Evolutionary conservation across 2,329 filamentous ascomycete genomes (phyloP), one percentile per base, ranked within the genome.

Genomic region (Iodosphaeria phyllophila): DNA sequence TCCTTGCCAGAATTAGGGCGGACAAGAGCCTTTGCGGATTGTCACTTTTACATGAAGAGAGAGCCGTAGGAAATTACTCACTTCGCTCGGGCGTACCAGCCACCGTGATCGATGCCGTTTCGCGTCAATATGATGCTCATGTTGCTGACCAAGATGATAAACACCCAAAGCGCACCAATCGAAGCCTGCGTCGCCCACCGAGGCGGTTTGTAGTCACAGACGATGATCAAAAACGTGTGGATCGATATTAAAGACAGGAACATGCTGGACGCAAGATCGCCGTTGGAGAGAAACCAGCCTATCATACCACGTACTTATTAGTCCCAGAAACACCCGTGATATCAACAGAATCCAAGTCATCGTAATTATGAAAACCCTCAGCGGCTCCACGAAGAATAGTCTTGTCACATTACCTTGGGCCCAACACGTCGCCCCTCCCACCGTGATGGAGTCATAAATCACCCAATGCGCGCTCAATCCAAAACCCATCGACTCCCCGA

Each of bases 21-120:
- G n/a, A n/a, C n/a, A n/a, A n/a, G n/a, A n/a, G n/a, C n/a, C n/a
- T n/a, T n/a, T n/a, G n/a, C n/a, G n/a, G n/a, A n/a, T n/a, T n/a
- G 19, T 5, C 8, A 20, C 19, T 20, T 5, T 13, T 20, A 9
- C 19, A 3, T 20, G 18, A 16, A 16, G 13, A 6, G 8, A 6
- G 8, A 13, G 13, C 24, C 10, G 10, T 11, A 20, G 16, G 11
- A 12, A 5, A 9, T n/a, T n/a, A n/a, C n/a, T n/a, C 12, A 12
- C 22, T 23, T 10, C 13, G 46, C 52, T 38, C 45, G 64, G 60
- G 61, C 73, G 78, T 6, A 67, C 60, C 5, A 75, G 49, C 61
- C 72, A 74, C 19, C 60, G 49, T 4, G 60, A 57, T 31, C 70
- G 74, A 24, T 76, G 51, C 20, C 72, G 37, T 22, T 22, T 5